Base-by-base conservation (phyloP, 1,284 basidiomycete genomes). In the Pterulicium gracile region DNA sequence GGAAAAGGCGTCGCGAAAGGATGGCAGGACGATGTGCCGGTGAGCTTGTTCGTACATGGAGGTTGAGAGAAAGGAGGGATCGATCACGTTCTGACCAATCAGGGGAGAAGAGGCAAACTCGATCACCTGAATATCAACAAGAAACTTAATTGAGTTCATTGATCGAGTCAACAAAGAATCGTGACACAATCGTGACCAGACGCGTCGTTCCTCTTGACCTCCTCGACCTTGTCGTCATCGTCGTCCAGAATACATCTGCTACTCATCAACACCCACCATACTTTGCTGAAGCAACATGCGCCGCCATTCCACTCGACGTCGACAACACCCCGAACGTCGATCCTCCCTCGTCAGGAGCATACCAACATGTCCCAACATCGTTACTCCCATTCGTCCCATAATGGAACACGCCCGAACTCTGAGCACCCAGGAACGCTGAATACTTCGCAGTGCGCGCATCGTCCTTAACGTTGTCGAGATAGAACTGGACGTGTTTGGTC, bases 281-380 rank as follows among this genome's bases (percentile, higher is more conserved):
- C 53, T 69, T 66, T n/a, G 67, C 66, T 21, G 63, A 65, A 3
- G 65, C 60, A 7, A 68, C 54, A 48, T 65, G 61, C 21, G 64
- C 66, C 18, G 57, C 65, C 15, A 68, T 49, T 13, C 67, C 67
- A 50, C 65, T 66, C 4, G 64, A 57, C 21, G 62, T 60, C 14
- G 65, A 61, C 55, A 66, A 62, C 2, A 66, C 61, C 19, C 62
- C 65, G 51, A 65, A 68, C 24, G 66, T 54, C 3, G 65, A 66
- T n/a, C 68, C 67, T 24, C 67, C 67, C 59, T 66, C 10, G 50
- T 20, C 5, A 32, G 62, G 62, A 19, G 65, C 66, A 54, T 70
- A 71, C 69, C 69, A 71, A 24, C 69, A 66, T 14, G 67, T 69
- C n/a, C 70, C 70, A n/a, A 75, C 57, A 48, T 72, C 67, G 20